Evolutionary conservation across 1,139 yeast species (phyloP), one percentile per base, ranked within the genome.

Genomic region (Geotrichum citri-aurantii): DNA sequence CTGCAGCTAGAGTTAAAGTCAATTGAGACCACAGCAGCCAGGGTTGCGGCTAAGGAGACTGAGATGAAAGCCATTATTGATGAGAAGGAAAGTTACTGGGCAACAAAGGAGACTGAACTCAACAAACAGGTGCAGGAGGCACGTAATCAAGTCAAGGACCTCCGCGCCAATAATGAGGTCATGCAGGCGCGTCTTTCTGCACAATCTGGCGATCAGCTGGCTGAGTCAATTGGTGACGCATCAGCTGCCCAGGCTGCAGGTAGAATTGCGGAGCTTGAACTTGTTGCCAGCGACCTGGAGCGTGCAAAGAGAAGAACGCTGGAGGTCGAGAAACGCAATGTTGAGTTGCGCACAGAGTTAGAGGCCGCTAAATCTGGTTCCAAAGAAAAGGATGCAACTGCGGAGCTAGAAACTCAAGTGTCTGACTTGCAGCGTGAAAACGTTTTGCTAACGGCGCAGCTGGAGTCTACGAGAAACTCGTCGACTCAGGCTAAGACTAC

Each of bases 311-410:
- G 82, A 58, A 78, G 95, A 59, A 80, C 85, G 1, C 71, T 82
- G 57, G 91, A 87, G 65, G 79, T 91, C 57, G 96, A 90, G 69
- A 81, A 81, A 64, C 79, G 96, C 62, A 92, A 90, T 68, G 88
- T 87, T 67, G 85, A 84, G 59, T 76, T 91, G 61, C 80, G 91
- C 61, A 78, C 83, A 31, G 86, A 87, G 59, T 70, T 90, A 54
- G 81, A 88, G 44, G 75, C 75, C 50, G 75, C 79, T 3, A 79
- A 81, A 59, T 77, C 80, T 46, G 82, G 79, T 50, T 55, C 69
- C 11, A 63, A 79, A 59, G 80, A 74, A 14, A 72, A 75, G 54
- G 88, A 85, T 62, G 78, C 78, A 12, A 77, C 80, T 62, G 73
- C 74, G 58, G 75, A 63, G 33, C 61, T 65, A 10, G 70, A 69